A percentile compares a stretch with the other conserved stretches of the same genome.
Conservation (phyloP, 768 basidiomycete species). For the Russula foetens region DNA sequence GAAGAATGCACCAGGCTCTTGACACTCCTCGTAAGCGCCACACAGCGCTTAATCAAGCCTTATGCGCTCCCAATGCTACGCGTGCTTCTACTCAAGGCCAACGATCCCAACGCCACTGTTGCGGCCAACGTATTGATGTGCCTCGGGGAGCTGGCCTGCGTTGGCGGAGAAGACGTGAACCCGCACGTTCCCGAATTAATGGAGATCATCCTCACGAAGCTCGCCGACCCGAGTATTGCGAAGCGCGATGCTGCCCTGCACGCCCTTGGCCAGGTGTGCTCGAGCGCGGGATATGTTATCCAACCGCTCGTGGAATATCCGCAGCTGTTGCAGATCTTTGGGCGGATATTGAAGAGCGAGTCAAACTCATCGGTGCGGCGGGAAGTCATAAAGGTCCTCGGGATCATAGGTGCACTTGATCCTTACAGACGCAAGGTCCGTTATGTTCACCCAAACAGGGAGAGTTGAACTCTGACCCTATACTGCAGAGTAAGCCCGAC, state of each 20-base stretch:
- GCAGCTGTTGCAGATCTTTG: conserved; percentile 77
- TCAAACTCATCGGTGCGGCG: conserved; percentile 59
- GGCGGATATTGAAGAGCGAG: conserved; percentile 81
- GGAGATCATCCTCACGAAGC: conserved; percentile 78
- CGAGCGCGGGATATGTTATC: conserved; percentile 93
- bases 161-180: conserved; percentile 87
- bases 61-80: conserved; percentile 94
- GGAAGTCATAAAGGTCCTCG: conserved; percentile 91
- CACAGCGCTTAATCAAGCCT: conserved; percentile 89
- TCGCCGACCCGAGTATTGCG: conserved; percentile 80
- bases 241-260: conserved; percentile 93
- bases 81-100: conserved; percentile 83
- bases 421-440: conserved; percentile 89
- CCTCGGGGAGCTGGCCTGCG: conserved; percentile 86
- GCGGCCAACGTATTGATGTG: conserved; percentile 91
- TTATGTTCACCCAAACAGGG: neutral
- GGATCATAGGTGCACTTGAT: conserved; percentile 92
- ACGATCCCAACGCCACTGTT: conserved; percentile 77
- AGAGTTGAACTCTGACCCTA: neutral
- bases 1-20: conserved; percentile 92
- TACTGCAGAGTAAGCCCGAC: conserved; percentile 43
- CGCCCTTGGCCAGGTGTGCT: conserved; percentile 92
- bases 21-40: conserved; percentile 83
- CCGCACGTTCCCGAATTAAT: conserved; percentile 82
- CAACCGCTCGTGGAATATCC: conserved; percentile 87